Evolutionary conservation across 371 early-diverging fungal genomes (phyloP), one percentile per base, ranked within the genome.

Genomic region (Mucor piriformis): DNA sequence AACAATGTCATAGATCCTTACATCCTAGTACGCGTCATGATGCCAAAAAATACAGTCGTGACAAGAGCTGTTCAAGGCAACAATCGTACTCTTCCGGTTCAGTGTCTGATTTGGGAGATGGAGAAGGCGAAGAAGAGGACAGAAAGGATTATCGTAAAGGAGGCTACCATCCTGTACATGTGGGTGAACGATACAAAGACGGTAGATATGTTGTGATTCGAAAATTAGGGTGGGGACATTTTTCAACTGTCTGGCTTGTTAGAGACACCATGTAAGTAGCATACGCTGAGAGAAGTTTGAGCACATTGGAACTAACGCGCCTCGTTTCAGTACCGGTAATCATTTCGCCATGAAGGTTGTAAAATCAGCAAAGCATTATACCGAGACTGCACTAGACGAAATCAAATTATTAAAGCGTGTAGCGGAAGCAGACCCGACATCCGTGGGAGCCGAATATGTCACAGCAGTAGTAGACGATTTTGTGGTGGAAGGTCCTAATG

Each of bases 201-300:
- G 85, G 88, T 1, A 84, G 89, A 33, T 98, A 98, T 76, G 70
- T 73, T 24, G 86, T 95, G 1, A 70, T 97, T 32, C 86, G 96
- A 38, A 98, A 98, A 71, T 83, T 98, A 24, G 99, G 99, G n/a
- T 98, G 98, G 98, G 99, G 99, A 12, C 99, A 98, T 65, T 98
- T 98, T 66, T 95, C 95, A 1, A 97, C 98, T 0, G 99, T 98
- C n/a, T 97, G 98, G 98, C 85, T 98, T 57, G 89, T 92, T 15
- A 79, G 83, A 55, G 96, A 97, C 72, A 76, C 77, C 57, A 77
- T 67, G 87, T 87, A 82, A 64, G 84, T 57, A 29, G n/a, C n/a
- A n/a, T n/a, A n/a, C 16, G 7, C 3, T 10, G 21, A 12, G 13
- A 38, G 1, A 38, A 15, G n/a, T n/a, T n/a, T n/a, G n/a, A n/a